These are phyloP conservation scores for Trametes elegans DNA, from an alignment of 768 basidiomycete genomes.

Conservation along the genomic window DNA sequence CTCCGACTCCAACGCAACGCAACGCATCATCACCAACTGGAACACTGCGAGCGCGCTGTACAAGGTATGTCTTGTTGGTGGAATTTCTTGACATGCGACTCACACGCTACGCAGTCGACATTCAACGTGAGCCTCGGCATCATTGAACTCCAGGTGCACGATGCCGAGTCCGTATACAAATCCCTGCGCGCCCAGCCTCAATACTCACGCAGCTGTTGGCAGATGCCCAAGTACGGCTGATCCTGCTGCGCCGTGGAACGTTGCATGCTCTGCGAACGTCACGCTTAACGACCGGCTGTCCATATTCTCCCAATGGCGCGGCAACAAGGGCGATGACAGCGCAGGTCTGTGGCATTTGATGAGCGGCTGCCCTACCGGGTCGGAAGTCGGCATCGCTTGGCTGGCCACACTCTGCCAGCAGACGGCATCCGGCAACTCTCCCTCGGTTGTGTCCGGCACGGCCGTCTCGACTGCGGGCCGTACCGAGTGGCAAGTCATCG, in stretches of 20 bases:
- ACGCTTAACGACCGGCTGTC: slow-evolving; percentile 72
- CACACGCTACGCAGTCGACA: slow-evolving; percentile 43
- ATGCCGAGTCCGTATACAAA: slow-evolving; percentile 38
- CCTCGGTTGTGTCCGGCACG: slow-evolving; percentile 69
- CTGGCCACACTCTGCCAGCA: slow-evolving; percentile 74
- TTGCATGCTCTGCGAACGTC: slow-evolving; percentile 52
- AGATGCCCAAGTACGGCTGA: slow-evolving; percentile 64
- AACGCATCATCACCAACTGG: slow-evolving; percentile 74
- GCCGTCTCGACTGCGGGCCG: slow-evolving; percentile 76
- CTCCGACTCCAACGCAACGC: slow-evolving; percentile 61
- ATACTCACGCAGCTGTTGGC: neutral
- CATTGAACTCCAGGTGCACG: slow-evolving; percentile 72
- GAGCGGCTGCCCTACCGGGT: slow-evolving; percentile 79
- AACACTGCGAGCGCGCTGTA: slow-evolving; percentile 76
- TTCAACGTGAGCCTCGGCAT: slow-evolving; percentile 88
- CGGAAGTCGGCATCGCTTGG: slow-evolving; percentile 88
- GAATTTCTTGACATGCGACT: neutral
- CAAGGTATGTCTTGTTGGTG: slow-evolving; percentile 41
- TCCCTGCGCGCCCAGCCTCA: neutral
- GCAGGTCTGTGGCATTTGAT: slow-evolving; percentile 88
- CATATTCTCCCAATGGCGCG: slow-evolving; percentile 81
- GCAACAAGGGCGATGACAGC: slow-evolving; percentile 65
- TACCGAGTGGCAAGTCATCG: slow-evolving; percentile 80
- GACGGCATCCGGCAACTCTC: slow-evolving; percentile 42
- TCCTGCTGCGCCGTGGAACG: slow-evolving; percentile 67